Evolutionary conservation across 2,329 filamentous ascomycete species (phyloP).

Genomic region (Samsoniella hepiali): DNA sequence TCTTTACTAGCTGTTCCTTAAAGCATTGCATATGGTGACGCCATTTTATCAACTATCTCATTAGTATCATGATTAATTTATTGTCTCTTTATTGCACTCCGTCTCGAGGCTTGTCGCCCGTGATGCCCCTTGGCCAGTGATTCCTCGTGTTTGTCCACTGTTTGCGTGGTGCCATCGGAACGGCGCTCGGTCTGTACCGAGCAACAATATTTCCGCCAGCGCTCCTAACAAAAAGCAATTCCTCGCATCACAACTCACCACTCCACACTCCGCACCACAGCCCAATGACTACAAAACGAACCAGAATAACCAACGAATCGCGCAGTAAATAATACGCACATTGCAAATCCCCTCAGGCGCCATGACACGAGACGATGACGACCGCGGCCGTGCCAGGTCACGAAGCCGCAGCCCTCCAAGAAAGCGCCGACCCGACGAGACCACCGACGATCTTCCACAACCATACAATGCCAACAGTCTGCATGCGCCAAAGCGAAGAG

Average conservation of each 20-base stretch:
- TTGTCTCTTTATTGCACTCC: not conserved
- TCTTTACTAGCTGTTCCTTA: not conserved
- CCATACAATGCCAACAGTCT: constrained; percentile 59
- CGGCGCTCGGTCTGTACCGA: not conserved
- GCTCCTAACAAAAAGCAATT: not conserved
- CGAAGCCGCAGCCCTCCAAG: constrained; percentile 19
- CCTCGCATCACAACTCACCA: not conserved
- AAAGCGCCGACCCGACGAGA: constrained; percentile 32
- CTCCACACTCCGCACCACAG: not conserved
- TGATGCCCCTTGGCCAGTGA: not conserved
- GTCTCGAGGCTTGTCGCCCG: too few species aligned
- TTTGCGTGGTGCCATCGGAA: constrained; percentile 4
- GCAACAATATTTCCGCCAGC: not conserved
- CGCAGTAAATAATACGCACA: not conserved
- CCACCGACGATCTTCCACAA: constrained; percentile 49
- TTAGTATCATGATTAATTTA: not conserved
- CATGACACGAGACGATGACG: constrained; percentile 20
- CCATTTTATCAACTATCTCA: not conserved
- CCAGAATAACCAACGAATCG: not conserved
- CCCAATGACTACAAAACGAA: not conserved
- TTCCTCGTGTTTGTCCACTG: not conserved
- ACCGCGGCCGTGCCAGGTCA: not conserved
- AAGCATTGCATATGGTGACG: not conserved
- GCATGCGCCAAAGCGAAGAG: constrained; percentile 57
- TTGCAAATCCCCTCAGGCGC: not conserved